Evolutionary conservation across 2,329 filamentous ascomycete genomes (phyloP), one percentile per base, ranked within the genome.

Genomic region (Botrytis galanthina): DNA sequence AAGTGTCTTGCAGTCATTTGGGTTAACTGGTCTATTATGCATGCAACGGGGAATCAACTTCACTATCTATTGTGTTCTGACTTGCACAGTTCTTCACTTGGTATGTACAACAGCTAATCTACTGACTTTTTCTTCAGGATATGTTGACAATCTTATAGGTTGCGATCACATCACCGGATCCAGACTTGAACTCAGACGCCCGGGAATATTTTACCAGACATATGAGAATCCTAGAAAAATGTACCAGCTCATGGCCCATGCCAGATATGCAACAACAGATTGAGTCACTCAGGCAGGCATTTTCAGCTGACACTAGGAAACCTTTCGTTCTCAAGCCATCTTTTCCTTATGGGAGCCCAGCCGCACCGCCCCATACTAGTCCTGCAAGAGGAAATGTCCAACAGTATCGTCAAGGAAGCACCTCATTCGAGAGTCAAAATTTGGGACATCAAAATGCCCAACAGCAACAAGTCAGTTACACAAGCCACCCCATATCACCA

Each of bases 31-130:
- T 0, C 85, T 98, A 26, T 87, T 96, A 78, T 97, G 92, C 83
- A 98, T 98, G 95, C 92, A 95, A 79, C 89, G 95, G 77, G 95
- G 95, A 57, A 94, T 97, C 81, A 97, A 95, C 82, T 98, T 97
- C 80, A 94, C 93, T 9, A 94, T 98, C n/a, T 98, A 98, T 80
- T 90, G 91, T 73, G 90, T 97, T 39, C 84, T 98, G 63, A 96
- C 94, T 0, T 97, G 95, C 84, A 95, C 95, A 37, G 95, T 98
- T 83, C 87, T 98, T 72, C 95, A 98, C 82, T 83, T 98, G 83
- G 95, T 98, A 86, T 83, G 93, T 88, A 67, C 35, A 44, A 70
- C 39, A 42, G 12, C 54, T 26, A n/a, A 26, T 48, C 66, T 44
- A 29, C 18, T n/a, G 48, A 39, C 18, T 18, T 22, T 75, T 20